Base-by-base conservation (phyloP, 805 yeast species). In the Saturnispora ahearnii region DNA sequence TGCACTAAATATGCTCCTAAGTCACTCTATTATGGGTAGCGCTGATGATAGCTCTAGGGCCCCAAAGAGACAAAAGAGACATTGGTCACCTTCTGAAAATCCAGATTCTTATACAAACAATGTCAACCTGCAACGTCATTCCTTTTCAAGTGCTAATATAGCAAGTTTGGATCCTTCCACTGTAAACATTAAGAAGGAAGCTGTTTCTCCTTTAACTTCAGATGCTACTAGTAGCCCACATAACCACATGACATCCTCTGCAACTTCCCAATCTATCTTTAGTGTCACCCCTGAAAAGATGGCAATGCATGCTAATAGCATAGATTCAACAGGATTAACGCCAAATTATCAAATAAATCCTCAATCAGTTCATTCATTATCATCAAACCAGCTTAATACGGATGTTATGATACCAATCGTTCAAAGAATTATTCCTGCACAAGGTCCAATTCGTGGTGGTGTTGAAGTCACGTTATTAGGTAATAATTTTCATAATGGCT, bases 381-480 rank as follows among this genome's bases (percentile, higher is more conserved):
- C 51, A 9, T 28, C 44, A 34, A 43, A 9, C 1, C 49, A 49
- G 10, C 40, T 26, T 12, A 47, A 40, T 28, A 9, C 37, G 3
- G 45, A 40, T 18, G n/a, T 21, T 10, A 13, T 24, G 11, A 29
- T 60, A 30, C 95, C 95, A 1, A 62, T 75, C 0, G 82, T 91
- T 48, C 91, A 88, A 63, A 75, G 96, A 51, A 84, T 93, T 10
- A 90, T 93, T 51, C 99, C 99, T 1, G 84, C 95, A 0, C 93
- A 87, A 64, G 99, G 99, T 2, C 96, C 97, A 9, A 77, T 89
- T 11, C 76, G 96, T 55, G 99, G 99, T 56, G 99, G 99, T 38
- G 83, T 90, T 41, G 99, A 93, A 64, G 87, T 93, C 7, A 93
- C 99, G 0, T 69, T 93, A 45, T 71, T 93, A 41, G 99, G 99